These are phyloP conservation scores for Fraxinus americana DNA, from an alignment of 257 asterid genomes.

Conservation along the genomic window DNA sequence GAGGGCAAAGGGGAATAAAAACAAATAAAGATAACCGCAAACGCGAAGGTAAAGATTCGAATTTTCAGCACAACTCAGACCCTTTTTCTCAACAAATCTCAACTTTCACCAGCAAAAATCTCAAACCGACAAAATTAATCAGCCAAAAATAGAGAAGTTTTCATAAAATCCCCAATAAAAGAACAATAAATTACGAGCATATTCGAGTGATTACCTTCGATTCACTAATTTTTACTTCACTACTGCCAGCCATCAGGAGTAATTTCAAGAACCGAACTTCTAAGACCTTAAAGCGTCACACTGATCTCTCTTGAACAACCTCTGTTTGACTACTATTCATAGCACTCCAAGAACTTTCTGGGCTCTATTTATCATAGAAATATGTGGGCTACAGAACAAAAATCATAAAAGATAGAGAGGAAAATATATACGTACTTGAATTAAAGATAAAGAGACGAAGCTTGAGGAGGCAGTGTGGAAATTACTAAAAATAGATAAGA, in stretches of 20 bases:
- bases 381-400: slow-evolving; percentile 7
- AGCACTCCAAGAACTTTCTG: background rate
- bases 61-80: slow-evolving; percentile 11
- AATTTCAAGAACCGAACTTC: slow-evolving; percentile 17
- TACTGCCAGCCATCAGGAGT: slow-evolving; percentile 48
- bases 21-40: background rate
- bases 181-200: no score
- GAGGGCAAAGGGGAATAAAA: background rate
- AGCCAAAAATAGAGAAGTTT: slow-evolving; percentile 4
- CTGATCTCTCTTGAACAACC: background rate
- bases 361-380: background rate
- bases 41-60: background rate
- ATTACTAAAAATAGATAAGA: slow-evolving; percentile 35
- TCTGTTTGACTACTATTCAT: background rate
- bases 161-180: no score
- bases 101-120: slow-evolving; percentile 23
- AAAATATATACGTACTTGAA: slow-evolving; percentile 1
- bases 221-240: slow-evolving; percentile 49
- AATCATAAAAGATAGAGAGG: slow-evolving; percentile 15
- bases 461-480: slow-evolving; percentile 40
- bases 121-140: slow-evolving; percentile 28
- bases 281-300: background rate
- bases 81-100: background rate
- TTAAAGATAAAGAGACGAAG: slow-evolving; percentile 28
- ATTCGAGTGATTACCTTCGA: slow-evolving; percentile 45